Evolutionary conservation across 1,284 basidiomycete genomes (phyloP), one percentile per base, ranked within the genome.

Genomic region (Trametes sp.): DNA sequence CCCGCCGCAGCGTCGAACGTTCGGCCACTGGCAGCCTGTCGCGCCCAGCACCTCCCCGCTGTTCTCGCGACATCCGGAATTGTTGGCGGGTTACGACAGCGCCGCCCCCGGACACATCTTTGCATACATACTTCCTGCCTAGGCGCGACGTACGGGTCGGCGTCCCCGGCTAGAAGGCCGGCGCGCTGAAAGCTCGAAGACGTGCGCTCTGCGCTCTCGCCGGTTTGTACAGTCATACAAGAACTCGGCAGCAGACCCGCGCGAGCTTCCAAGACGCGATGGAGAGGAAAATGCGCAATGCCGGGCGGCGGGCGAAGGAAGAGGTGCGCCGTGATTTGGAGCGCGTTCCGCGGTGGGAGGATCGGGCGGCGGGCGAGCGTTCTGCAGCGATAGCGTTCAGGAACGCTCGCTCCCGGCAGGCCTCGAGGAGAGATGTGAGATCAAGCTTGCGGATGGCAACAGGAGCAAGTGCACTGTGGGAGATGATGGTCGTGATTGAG

Each of bases 161-260:
- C 49, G 49, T 51, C n/a, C 31, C 49, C 49, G 49, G 49, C 5
- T 10, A 51, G 49, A 51, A 36, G 33, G 16, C 8, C n/a, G 19
- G 24, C 42, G 51, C 19, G 28, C 33, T 35, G 49, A 35, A 59
- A 41, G 23, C 46, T 24, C 35, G 45, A 57, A 38, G 33, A 3
- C 19, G 24, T 28, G 26, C 38, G n/a, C n/a, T n/a, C n/a, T n/a
- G 14, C 21, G 4, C 36, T 35, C 28, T 14, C 45, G 42, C 14
- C 54, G 29, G 2, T 23, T 21, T 42, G 45, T 26, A 26, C 45
- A 26, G 46, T 48, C 44, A 48, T 31, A 49, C 58, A 48, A 59
- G 51, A 44, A 59, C 29, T 35, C 58, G 51, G 58, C 13, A 51
- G 38, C 48, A 51, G 16, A 41, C n/a, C 26, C 19, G n/a, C n/a